Base-by-base conservation (phyloP, 2,329 filamentous ascomycete genomes). In the Colletotrichum neosansevieriae region DNA sequence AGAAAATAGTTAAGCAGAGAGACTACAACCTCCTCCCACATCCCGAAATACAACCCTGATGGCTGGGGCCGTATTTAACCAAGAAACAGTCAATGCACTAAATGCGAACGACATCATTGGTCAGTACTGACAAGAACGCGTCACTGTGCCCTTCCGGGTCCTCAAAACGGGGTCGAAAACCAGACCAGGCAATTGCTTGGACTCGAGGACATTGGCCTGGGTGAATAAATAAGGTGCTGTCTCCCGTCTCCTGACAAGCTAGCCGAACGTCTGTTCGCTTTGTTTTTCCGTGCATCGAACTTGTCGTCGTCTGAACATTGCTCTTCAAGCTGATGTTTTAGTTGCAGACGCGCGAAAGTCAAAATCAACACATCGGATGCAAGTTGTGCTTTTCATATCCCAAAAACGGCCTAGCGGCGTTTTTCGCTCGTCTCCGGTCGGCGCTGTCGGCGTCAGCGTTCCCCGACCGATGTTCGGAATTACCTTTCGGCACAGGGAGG, bases 381-480 rank as follows among this genome's bases (percentile, higher is more conserved):
- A 44, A 51, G 47, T 36, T 19, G 17, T 53, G 58, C 47, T 42
- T 19, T 44, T 15, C 24, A 12, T 24, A 17, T 5, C 11, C 58
- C 58, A n/a, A 44, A 61, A 61, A 36, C 38, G 49, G 58, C 58
- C 47, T 61, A 61, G 58, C 45, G 58, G 47, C 38, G 6, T 9
- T 29, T 17, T 53, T 61, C 24, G 24, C 24, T 19, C 13, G 4
- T n/a, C 44, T 32, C 49, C 24, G 49, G 57, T 59, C 57, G 42
- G 57, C 44, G 57, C n/a, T 19, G 58, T 61, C 58, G 58, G 58
- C 58, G 58, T 21, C 58, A 61, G 58, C 36, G n/a, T 61, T 21
- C 58, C 58, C 58, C 58, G 58, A 53, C 58, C 36, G 58, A 61
- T 61, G 47, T 21, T 53, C 58, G 58, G 58, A 61, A 53, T 42